Evolutionary conservation across 139 green algal species (phyloP), one percentile per base, ranked within the genome.

Genomic region (Dunaliella sp.): DNA sequence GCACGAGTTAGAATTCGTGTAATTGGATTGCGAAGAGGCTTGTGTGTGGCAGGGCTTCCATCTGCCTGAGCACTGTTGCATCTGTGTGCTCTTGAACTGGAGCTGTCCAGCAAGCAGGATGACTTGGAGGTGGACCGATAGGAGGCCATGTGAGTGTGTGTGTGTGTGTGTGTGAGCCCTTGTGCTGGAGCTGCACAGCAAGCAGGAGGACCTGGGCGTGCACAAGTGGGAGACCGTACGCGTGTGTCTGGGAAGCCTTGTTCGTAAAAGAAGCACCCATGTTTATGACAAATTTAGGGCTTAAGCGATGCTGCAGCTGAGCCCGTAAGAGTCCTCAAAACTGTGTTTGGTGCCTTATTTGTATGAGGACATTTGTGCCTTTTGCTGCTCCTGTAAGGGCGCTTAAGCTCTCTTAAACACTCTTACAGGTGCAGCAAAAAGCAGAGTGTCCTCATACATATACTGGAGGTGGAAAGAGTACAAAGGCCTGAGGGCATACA

Each of bases 61-160:
- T n/a, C n/a, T n/a, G n/a, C n/a, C n/a, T n/a, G n/a, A n/a, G n/a
- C n/a, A n/a, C n/a, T n/a, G n/a, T n/a, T n/a, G n/a, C n/a, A n/a
- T n/a, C n/a, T n/a, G n/a, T n/a, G n/a, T n/a, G n/a, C n/a, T n/a
- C n/a, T 82, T 58, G 76, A 83, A 30, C 24, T 87, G 76, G 16
- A 38, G 75, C 77, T 87, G 31, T 36, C 30, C 58, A 79, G 38
- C 32, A 37, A 22, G 3, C 3, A 12, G 32, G 76, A 83, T 3
- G 30, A 83, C 76, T 22, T 87, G 32, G 84, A 84, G 25, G 28
- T 36, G 30, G 76, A 59, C 28, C n/a, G 34, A 36, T 87, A 76
- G 84, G 84, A 87, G 83, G 16, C 7, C 3, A 77, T 38, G 83
- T 87, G 83, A 87, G 83, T 35, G 35, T 1, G 1, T 38, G 77